Percentiles rank a stretch among this genome's conserved stretches.
Evolutionary conservation across 148 eudicot species (phyloP).

Genomic region (Oxyria digyna): DNA sequence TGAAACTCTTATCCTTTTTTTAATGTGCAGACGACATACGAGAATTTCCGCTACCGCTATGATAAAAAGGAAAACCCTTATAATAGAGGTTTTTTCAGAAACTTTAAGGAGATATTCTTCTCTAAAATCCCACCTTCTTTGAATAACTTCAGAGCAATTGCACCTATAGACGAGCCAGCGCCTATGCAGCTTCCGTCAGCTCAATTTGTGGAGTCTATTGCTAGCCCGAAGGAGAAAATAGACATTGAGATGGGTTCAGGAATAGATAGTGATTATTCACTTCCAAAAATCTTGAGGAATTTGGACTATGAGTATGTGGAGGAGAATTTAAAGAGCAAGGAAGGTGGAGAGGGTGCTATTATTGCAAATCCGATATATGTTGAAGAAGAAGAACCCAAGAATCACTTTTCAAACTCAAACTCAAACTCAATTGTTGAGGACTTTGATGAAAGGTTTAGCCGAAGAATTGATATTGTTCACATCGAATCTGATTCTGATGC

Average conservation of each 20-base stretch:
- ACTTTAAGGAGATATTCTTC: slow-evolving; percentile 53
- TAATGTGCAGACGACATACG: slow-evolving; percentile 77
- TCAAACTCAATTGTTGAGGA: slow-evolving; percentile 33
- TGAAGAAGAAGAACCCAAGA: slow-evolving; percentile 25
- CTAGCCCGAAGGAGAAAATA: slow-evolving; percentile 60
- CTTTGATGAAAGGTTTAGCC: slow-evolving; percentile 25
- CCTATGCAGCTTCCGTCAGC: slow-evolving; percentile 19
- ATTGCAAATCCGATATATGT: slow-evolving; percentile 26
- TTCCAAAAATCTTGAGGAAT: slow-evolving; percentile 74
- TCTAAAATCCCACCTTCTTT: slow-evolving; percentile 48
- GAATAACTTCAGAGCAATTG: slow-evolving; percentile 50
- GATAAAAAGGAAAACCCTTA: slow-evolving; percentile 81
- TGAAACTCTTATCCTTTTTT: slow-evolving; percentile 1
- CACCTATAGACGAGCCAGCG: slow-evolving; percentile 30
- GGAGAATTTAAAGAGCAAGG: slow-evolving; percentile 33
- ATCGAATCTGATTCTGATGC: background rate
- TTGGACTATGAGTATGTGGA: slow-evolving; percentile 60
- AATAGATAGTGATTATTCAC: slow-evolving; percentile 33
- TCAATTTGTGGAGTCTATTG: slow-evolving; percentile 19
- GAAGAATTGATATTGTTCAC: slow-evolving; percentile 12
- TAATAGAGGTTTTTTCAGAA: slow-evolving; percentile 37
- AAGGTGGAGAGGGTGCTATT: slow-evolving; percentile 25
- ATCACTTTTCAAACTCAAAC: slow-evolving; percentile 22
- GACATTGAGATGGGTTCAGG: slow-evolving; percentile 59
- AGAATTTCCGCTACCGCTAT: slow-evolving; percentile 77